Conservation (phyloP, 768 basidiomycete species). For the Glaciozyma antarctica region DNA sequence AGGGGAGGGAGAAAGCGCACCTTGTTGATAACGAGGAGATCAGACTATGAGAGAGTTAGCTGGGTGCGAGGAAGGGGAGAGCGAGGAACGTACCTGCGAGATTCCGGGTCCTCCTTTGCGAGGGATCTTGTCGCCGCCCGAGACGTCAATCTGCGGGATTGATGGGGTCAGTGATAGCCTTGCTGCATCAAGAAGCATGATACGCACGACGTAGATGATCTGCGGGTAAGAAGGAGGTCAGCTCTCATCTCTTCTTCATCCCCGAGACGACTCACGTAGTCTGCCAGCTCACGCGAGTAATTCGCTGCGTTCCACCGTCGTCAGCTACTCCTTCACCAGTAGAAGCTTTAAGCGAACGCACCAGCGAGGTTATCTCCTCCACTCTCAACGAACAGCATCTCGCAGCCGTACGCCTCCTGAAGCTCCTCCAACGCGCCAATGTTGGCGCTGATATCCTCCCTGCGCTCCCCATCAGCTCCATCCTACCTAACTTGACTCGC, state of each 20-base stretch:
- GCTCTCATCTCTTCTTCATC: not conserved
- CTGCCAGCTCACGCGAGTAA: conserved; percentile 90
- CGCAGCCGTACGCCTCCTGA: conserved; percentile 80
- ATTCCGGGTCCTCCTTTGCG: conserved; percentile 97
- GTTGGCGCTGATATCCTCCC: conserved; percentile 92
- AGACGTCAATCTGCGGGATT: conserved; percentile 41
- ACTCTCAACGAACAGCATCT: conserved; percentile 86
- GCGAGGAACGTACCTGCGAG: conserved; percentile 44
- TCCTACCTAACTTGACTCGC: no score
- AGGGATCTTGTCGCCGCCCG: conserved; percentile 94
- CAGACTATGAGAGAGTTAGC: conserved; percentile 51
- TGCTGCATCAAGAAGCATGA: not conserved
- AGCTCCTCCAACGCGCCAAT: conserved; percentile 90
- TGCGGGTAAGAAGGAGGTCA: conserved; percentile 2
- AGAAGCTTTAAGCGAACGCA: conserved; percentile 24
- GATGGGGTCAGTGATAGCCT: not conserved
- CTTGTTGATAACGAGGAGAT: conserved; percentile 91
- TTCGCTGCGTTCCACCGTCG: conserved; percentile 50
- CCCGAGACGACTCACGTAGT: conserved; percentile 64
- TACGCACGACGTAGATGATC: conserved; percentile 35
- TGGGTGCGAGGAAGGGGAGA: not conserved
- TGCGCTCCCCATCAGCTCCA: not conserved
- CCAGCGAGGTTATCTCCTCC: conserved; percentile 89
- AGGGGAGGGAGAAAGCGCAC: conserved; percentile 40
- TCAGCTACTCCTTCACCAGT: not conserved